These are phyloP conservation scores for Byssochlamys sp. DNA, from an alignment of 2,329 filamentous ascomycete genomes.

Conservation along the genomic window DNA sequence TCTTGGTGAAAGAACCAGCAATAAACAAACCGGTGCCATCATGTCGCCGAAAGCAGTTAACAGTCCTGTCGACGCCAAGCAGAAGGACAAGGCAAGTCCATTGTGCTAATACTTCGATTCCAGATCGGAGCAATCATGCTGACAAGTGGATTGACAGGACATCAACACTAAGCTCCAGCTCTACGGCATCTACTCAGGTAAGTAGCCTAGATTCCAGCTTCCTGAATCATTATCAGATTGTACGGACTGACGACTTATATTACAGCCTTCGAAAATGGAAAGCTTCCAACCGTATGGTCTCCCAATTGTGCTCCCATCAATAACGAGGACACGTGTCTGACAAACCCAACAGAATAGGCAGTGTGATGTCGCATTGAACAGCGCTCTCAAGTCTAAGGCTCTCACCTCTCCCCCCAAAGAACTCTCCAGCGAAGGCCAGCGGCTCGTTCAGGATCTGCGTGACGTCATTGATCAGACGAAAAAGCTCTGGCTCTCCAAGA, in stretches of 20 bases:
- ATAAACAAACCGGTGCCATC: slow-evolving; percentile 8
- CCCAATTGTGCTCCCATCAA: background rate
- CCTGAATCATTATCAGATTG: slow-evolving; percentile 7
- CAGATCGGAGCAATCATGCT: slow-evolving; percentile 2
- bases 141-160: slow-evolving; percentile 37
- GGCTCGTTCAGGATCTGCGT: slow-evolving; percentile 66
- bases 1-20: background rate
- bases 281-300: slow-evolving; percentile 69
- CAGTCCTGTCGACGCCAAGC: slow-evolving; percentile 60
- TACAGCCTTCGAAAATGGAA: slow-evolving; percentile 73
- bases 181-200: slow-evolving; percentile 72
- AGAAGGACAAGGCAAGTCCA: slow-evolving; percentile 57
- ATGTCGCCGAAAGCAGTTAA: slow-evolving; percentile 48
- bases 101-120: no score
- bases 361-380: slow-evolving; percentile 90
- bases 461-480: slow-evolving; percentile 78
- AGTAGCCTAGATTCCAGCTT: slow-evolving; percentile 1
- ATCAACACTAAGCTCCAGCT: slow-evolving; percentile 90
- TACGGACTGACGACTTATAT: slow-evolving; percentile 8
- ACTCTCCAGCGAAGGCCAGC: slow-evolving; percentile 72
- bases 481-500: slow-evolving; percentile 78
- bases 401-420: slow-evolving; percentile 62
- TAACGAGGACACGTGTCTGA: background rate
- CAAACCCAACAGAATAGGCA: slow-evolving; percentile 63
- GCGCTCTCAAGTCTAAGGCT: slow-evolving; percentile 62